Evolutionary conservation across 1,284 basidiomycete species (phyloP).

Genomic region (Coniferiporia weirii): DNA sequence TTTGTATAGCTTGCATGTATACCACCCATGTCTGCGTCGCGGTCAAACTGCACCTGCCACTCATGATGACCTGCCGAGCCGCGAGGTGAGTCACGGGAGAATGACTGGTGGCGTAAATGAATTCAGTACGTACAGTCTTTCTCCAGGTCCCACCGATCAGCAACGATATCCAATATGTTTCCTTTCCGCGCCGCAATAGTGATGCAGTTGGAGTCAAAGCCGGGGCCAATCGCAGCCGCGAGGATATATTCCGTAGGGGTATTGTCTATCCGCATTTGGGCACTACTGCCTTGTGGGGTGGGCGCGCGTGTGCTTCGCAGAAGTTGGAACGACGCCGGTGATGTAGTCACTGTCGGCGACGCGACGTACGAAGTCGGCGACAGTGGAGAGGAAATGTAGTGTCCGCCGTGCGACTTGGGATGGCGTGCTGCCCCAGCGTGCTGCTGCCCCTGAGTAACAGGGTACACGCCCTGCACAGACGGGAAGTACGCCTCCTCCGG

Average conservation of each 20-base stretch:
- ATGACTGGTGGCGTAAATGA: too few relatives aligned
- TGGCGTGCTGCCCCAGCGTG: neutral
- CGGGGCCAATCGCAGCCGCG: conserved; percentile 23
- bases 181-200: conserved; percentile 26
- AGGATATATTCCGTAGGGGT: conserved; percentile 22
- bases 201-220: conserved; percentile 26
- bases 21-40: conserved; percentile 26
- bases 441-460: conserved; percentile 4
- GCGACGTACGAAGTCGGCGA: conserved; percentile 1
- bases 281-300: conserved; percentile 8
- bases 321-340: conserved; percentile 9
- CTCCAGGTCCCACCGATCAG: conserved; percentile 27
- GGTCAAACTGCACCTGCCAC: conserved; percentile 26
- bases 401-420: neutral
- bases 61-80: conserved; percentile 24
- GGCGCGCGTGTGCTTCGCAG: conserved; percentile 13
- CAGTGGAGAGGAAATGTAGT: neutral
- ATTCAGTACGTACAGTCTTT: conserved; percentile 23
- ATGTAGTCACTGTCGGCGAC: neutral
- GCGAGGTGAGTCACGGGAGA: neutral
- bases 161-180: conserved; percentile 25
- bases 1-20: conserved; percentile 24
- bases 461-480: neutral
- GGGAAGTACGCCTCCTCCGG: conserved; percentile 17
- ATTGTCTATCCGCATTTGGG: conserved; percentile 24